These are phyloP conservation scores for Shiraia bambusicola DNA, from an alignment of 2,329 filamentous ascomycete species.

Conservation along the genomic window DNA sequence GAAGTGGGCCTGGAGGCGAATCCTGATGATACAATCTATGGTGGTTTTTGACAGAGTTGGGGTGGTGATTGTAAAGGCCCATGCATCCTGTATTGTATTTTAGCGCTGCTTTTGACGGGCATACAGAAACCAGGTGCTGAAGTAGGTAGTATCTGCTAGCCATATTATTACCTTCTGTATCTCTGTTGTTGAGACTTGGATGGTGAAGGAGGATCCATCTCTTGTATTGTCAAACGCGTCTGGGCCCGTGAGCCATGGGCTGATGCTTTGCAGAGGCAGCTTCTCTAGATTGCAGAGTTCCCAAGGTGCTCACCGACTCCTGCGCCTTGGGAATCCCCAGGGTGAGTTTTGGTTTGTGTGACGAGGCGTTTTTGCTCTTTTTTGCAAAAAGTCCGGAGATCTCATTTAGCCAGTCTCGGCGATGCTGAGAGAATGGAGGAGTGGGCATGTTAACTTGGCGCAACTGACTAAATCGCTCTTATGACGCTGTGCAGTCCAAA, in stretches of 20 bases:
- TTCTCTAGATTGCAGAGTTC: conserved; percentile 17
- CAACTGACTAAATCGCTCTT: conserved; percentile 3
- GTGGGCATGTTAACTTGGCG: conserved; percentile 32
- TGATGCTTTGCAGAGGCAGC: conserved; percentile 34
- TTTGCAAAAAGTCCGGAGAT: conserved; percentile 31
- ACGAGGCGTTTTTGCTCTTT: conserved; percentile 14
- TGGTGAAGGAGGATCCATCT: no score
- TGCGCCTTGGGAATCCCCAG: conserved; percentile 7
- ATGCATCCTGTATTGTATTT: conserved; percentile 54
- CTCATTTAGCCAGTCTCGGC: conserved; percentile 40
- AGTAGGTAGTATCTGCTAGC: no score
- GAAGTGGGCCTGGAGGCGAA: conserved; percentile 49
- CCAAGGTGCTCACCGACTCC: conserved; percentile 7
- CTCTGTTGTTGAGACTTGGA: conserved; percentile 58
- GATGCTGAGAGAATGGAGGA: conserved; percentile 39
- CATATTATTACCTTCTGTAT: conserved; percentile 46
- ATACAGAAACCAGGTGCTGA: conserved; percentile 6
- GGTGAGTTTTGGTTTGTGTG: conserved; percentile 13
- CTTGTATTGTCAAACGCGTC: conserved; percentile 49
- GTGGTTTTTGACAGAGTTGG: conserved; percentile 50
- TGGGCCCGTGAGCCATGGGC: conserved; percentile 48
- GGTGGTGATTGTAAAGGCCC: conserved; percentile 68
- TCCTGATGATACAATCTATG: conserved; percentile 61
- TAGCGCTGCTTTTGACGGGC: no score
- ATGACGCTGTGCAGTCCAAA: conserved; percentile 4